Evolutionary conservation across 2,329 filamentous ascomycete genomes (phyloP).

Genomic region (Aureobasidium sp.): DNA sequence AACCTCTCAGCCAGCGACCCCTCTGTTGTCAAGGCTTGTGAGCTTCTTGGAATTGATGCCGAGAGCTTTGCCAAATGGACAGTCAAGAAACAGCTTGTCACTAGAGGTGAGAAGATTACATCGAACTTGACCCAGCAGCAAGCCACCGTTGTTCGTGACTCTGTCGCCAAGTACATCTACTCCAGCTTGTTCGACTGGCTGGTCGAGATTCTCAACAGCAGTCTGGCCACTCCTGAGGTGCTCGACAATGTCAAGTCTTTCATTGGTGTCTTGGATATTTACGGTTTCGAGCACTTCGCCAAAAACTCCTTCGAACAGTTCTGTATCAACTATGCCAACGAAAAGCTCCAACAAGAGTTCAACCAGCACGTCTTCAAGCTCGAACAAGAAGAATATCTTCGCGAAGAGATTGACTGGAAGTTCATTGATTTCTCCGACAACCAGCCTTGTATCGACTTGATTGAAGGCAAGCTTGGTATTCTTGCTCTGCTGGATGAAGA

Average conservation of each 20-base stretch:
- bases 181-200: slow-evolving; percentile 98
- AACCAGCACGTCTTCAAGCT: slow-evolving; percentile 99
- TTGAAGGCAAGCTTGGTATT: slow-evolving; percentile 93
- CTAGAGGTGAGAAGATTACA: slow-evolving; percentile 92
- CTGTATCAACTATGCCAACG: slow-evolving; percentile 99
- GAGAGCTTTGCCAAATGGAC: slow-evolving; percentile 94
- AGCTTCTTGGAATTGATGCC: slow-evolving; percentile 79
- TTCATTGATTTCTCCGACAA: slow-evolving; percentile 99
- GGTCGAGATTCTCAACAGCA: slow-evolving; percentile 91
- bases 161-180: slow-evolving; percentile 97
- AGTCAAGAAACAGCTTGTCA: slow-evolving; percentile 96
- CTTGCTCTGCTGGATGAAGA: slow-evolving; percentile 91
- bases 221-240: slow-evolving; percentile 82
- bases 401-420: slow-evolving; percentile 96
- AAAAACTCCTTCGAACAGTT: slow-evolving; percentile 99
- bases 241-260: slow-evolving; percentile 77
- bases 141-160: slow-evolving; percentile 89
- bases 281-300: slow-evolving; percentile 97
- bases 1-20: slow-evolving; percentile 74
- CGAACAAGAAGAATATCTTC: slow-evolving; percentile 94
- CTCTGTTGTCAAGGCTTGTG: slow-evolving; percentile 71
- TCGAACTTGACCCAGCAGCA: slow-evolving; percentile 92
- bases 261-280: slow-evolving; percentile 98
- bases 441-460: slow-evolving; percentile 96
- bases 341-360: slow-evolving; percentile 98